These are phyloP conservation scores for Triangularia verruculosa DNA, from an alignment of 2,329 filamentous ascomycete species.

Conservation along the genomic window DNA sequence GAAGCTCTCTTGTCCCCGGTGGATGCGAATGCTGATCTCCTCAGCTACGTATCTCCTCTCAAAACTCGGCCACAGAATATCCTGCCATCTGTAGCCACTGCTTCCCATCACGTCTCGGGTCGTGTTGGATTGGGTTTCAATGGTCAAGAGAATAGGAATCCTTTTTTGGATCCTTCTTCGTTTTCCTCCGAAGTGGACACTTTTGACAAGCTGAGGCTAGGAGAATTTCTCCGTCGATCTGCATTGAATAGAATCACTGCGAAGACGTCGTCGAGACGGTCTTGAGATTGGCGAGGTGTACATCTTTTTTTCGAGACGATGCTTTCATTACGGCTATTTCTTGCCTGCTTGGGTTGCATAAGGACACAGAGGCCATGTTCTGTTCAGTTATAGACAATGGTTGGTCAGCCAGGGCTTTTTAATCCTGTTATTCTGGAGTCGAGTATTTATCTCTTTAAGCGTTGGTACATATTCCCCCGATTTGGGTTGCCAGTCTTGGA, in stretches of 20 bases:
- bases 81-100: background rate
- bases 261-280: background rate
- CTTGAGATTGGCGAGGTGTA: background rate
- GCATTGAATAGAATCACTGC: constrained; percentile 19
- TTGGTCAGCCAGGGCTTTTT: background rate
- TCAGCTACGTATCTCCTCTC: constrained; percentile 15
- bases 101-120: background rate
- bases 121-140: background rate
- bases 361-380: background rate
- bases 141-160: background rate
- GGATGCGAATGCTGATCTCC: constrained; percentile 11
- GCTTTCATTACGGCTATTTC: background rate
- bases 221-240: constrained; percentile 23
- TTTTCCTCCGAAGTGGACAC: background rate
- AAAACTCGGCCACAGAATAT: background rate
- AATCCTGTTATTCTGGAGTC: background rate
- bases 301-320: background rate
- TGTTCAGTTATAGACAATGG: background rate
- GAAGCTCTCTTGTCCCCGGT: background rate
- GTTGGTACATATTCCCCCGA: background rate
- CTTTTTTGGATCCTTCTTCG: background rate
- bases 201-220: constrained; percentile 8
- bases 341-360: background rate
- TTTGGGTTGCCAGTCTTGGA: background rate
- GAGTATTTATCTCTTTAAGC: background rate